Evolutionary conservation across 306 rosid species (phyloP).

Genomic region (Glycyrrhiza uralensis): DNA sequence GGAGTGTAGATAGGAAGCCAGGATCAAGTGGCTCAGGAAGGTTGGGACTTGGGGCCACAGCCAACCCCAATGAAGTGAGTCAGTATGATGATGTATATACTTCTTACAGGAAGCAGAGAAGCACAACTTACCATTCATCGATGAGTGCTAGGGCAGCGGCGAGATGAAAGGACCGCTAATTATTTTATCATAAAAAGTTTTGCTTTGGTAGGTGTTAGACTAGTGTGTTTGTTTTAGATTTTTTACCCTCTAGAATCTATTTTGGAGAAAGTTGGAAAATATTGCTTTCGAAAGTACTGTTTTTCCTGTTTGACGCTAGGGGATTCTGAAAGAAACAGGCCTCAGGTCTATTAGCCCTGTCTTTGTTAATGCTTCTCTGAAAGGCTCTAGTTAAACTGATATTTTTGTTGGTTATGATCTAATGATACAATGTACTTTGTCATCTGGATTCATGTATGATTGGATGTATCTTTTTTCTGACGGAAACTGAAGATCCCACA

Average conservation of each 20-base stretch:
- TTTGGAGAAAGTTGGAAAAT: too few species aligned
- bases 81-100: slow-evolving; percentile 96
- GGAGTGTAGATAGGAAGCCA: slow-evolving; percentile 71
- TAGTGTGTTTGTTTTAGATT: too few species aligned
- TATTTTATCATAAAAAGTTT: not conserved
- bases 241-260: too few species aligned
- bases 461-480: not conserved
- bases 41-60: slow-evolving; percentile 85
- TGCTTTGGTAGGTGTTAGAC: not conserved
- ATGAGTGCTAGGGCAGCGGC: slow-evolving; percentile 76
- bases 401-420: not conserved
- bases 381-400: not conserved
- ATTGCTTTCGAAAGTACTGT: too few species aligned
- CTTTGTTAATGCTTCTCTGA: slow-evolving; percentile 6
- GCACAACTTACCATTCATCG: slow-evolving; percentile 91
- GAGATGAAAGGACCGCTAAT: slow-evolving; percentile 42
- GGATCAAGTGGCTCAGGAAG: slow-evolving; percentile 73
- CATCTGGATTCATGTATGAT: slow-evolving; percentile 1
- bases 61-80: slow-evolving; percentile 83
- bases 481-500: not conserved
- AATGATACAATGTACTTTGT: not conserved
- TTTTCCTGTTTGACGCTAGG: too few species aligned
- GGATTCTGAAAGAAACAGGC: too few species aligned
- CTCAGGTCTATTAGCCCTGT: slow-evolving; percentile 6
- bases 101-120: slow-evolving; percentile 94